Conservation (phyloP, 345 rosid genomes). For the Corymbia maculata region DNA sequence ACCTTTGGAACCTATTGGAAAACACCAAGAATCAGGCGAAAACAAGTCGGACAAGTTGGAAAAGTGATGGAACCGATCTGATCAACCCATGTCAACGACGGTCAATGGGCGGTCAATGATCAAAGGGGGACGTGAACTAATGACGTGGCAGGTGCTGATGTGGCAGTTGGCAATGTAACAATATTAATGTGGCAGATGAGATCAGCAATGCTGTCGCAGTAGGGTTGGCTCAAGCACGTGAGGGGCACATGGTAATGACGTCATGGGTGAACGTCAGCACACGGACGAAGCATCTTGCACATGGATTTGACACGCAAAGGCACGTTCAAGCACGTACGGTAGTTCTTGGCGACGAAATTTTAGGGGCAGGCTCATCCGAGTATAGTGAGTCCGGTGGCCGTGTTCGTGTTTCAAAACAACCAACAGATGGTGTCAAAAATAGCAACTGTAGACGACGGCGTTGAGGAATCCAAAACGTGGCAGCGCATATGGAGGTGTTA, state of each 20-base stretch:
- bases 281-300: neutral
- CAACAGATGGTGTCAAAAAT: neutral
- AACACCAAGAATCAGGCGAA: neutral
- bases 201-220: neutral
- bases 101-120: neutral
- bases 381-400: neutral
- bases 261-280: neutral
- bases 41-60: neutral
- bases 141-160: neutral
- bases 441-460: neutral
- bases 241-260: neutral
- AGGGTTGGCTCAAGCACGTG: neutral
- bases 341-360: neutral
- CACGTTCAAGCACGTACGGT: neutral
- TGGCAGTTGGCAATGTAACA: neutral
- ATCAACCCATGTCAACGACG: neutral
- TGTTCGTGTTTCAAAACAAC: neutral
- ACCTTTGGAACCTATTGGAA: neutral
- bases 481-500: neutral
- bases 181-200: neutral
- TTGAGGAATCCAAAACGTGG: neutral
- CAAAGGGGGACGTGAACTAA: neutral
- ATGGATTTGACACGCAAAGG: neutral
- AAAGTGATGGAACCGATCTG: neutral
- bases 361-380: neutral